Evolutionary conservation across 805 yeast genomes (phyloP), one percentile per base, ranked within the genome.

Genomic region (Yarrowia hollandica): DNA sequence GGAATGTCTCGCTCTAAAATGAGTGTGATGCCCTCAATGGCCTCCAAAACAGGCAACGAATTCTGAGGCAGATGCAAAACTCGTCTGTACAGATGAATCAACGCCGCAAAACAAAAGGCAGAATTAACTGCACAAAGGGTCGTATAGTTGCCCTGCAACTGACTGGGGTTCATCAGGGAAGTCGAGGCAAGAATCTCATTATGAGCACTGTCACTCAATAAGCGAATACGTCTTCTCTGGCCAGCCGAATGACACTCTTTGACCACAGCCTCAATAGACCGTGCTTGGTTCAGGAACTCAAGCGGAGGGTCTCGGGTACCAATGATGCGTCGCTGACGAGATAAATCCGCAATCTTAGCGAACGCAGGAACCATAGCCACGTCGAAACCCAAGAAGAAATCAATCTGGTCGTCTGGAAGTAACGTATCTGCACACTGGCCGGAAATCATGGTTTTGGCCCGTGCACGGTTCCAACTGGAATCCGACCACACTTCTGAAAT

Each of bases 361-460:
- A 82, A 81, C 28, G 78, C 75, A 0, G 87, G 85, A 18, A 87
- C 72, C 60, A 86, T 76, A 61, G 75, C 76, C 11, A 83, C 74
- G 63, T 87, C 90, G 67, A 88, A 81, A 0, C 94, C 95, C 16
- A 67, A 62, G 12, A 67, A 60, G 23, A 64, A 60, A 28, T 67
- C 67, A 26, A 65, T 59, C 23, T 56, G 55, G 50, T 63, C 58
- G 22, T 61, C 63, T 9, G 62, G 60, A 39, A 22, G 58, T 34
- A 16, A 22, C 11, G 55, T 48, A 7, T 48, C 38, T 8, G 65
- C 25, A 28, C 58, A 44, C 46, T 52, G 56, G 35, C 41, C 30
- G 11, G 54, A 21, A 18, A 28, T 25, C 48, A 35, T 42, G n/a
- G 23, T 21, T 21, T 52, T 25, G 33, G 34, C 39, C 33, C 63